Evolutionary conservation across 108 stramenopile species (phyloP).

Genomic region (Cylindrotheca closterium): DNA sequence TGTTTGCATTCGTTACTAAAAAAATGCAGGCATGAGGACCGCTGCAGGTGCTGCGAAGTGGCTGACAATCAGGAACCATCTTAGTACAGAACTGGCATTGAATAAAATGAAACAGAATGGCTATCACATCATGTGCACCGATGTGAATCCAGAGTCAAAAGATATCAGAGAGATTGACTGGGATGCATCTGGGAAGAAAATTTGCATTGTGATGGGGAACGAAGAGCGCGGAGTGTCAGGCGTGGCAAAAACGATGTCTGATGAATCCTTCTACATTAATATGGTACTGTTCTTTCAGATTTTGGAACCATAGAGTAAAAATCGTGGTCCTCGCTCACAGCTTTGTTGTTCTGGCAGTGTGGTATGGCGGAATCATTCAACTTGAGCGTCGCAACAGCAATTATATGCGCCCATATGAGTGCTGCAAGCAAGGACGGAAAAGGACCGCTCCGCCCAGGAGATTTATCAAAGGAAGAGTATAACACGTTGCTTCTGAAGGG

Average conservation of each 20-base stretch:
- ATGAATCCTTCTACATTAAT: conserved; percentile 79
- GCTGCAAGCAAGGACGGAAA: conserved; percentile 38
- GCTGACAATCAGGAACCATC: conserved; percentile 52
- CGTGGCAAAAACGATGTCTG: conserved; percentile 57
- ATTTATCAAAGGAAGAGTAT: conserved; percentile 67
- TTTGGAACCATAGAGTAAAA: too few relatives aligned
- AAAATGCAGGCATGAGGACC: conserved; percentile 75
- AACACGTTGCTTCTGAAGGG: conserved; percentile 67
- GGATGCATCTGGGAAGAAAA: conserved; percentile 40
- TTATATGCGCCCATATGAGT: conserved; percentile 78
- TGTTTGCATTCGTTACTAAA: too few relatives aligned
- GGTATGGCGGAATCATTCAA: conserved; percentile 93
- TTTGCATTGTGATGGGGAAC: conserved; percentile 93
- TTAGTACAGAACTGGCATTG: conserved; percentile 28
- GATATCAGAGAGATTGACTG: conserved; percentile 77
- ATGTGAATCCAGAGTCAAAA: conserved; percentile 65
- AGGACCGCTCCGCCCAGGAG: conserved; percentile 78
- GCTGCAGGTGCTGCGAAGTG: conserved; percentile 80
- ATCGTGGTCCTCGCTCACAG: too few relatives aligned
- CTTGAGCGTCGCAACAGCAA: conserved; percentile 82
- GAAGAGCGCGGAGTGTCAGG: conserved; percentile 84
- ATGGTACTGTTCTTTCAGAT: too few relatives aligned
- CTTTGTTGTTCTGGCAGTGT: too few relatives aligned
- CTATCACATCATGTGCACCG: conserved; percentile 62
- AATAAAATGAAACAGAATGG: conserved; percentile 48